Evolutionary conservation across 2,329 filamentous ascomycete genomes (phyloP).

Genomic region (Didymella glomerata): DNA sequence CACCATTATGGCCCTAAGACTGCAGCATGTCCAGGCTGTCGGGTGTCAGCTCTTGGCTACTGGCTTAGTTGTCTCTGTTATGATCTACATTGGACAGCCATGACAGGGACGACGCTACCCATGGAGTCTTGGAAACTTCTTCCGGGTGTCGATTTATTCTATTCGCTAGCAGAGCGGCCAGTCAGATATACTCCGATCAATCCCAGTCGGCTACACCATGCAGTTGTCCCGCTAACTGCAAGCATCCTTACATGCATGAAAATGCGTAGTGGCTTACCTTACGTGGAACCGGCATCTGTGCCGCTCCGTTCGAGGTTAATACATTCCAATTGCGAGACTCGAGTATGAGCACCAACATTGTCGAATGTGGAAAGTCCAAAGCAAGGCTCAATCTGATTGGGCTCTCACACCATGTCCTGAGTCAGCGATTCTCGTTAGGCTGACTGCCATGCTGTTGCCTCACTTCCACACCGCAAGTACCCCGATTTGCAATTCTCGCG

Average conservation of each 20-base stretch:
- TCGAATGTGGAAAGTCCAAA: conserved; percentile 11
- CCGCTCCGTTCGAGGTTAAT: conserved; percentile 9
- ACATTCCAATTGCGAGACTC: conserved; percentile 7
- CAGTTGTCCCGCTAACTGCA: conserved; percentile 17
- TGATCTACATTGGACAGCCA: conserved; percentile 2
- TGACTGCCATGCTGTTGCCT: conserved; percentile 15
- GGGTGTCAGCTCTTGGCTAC: conserved; percentile 6
- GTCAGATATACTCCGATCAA: conserved; percentile 19
- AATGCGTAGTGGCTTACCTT: conserved; percentile 18
- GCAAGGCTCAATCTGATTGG: conserved; percentile 10
- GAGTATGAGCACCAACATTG: conserved; percentile 2
- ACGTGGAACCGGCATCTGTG: conserved; percentile 18
- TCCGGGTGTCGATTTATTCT: neutral
- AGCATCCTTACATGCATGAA: conserved; percentile 14
- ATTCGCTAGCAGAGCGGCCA: neutral
- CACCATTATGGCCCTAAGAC: neutral
- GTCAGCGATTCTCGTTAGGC: conserved; percentile 12
- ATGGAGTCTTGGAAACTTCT: neutral
- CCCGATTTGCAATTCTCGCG: conserved; percentile 4
- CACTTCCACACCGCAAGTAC: conserved; percentile 20
- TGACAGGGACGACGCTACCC: conserved; percentile 4
- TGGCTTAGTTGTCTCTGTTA: conserved; percentile 1
- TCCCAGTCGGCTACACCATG: conserved; percentile 11
- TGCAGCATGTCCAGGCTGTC: conserved; percentile 3
- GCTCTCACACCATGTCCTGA: neutral